A percentile compares a stretch with the other conserved stretches of the same genome.
Conservation (phyloP, 2,329 filamentous ascomycete species). For the Aspergillus ochraceoroseus region DNA sequence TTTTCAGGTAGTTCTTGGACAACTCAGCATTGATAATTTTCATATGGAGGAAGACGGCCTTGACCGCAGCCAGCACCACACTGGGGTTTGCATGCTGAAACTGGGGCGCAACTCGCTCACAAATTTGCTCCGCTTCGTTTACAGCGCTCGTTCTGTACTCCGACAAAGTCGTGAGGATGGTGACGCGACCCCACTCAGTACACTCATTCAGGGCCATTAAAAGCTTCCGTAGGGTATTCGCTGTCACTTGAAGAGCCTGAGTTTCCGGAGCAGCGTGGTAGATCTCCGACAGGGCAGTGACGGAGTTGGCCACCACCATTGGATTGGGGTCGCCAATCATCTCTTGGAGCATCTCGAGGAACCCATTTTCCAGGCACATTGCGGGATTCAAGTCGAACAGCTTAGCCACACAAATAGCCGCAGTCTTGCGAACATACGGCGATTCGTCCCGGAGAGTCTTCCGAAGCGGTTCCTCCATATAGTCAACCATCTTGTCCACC, state of each 20-base stretch:
- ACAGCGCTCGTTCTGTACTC: conserved; percentile 81
- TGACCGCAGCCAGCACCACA: conserved; percentile 94
- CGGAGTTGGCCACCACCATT: conserved; percentile 98
- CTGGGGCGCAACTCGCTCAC: conserved; percentile 89
- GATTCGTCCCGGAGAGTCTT: conserved; percentile 97
- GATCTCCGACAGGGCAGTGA: conserved; percentile 90
- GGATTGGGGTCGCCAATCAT: conserved; percentile 96
- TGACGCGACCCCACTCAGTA: conserved; percentile 96
- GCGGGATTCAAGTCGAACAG: conserved; percentile 89
- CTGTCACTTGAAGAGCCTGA: conserved; percentile 74
- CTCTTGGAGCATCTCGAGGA: conserved; percentile 88
- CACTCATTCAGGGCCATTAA: conserved; percentile 96
- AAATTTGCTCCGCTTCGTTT: conserved; percentile 97
- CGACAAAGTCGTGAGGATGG: conserved; percentile 81
- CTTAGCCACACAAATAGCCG: conserved; percentile 95
- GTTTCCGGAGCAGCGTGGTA: conserved; percentile 86
- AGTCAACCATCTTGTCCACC: conserved; percentile 99
- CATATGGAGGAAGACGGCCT: conserved; percentile 97
- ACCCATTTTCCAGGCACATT: conserved; percentile 95
- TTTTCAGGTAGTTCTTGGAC: conserved; percentile 83
- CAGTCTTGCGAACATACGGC: conserved; percentile 96
- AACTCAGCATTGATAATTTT: conserved; percentile 71
- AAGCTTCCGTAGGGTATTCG: conserved; percentile 85
- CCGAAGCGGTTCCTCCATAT: conserved; percentile 95
- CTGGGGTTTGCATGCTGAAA: conserved; percentile 98